phyloP scores from a whole-genome alignment of 208 protist genomes.

The Leishmania tarentolae region DNA sequence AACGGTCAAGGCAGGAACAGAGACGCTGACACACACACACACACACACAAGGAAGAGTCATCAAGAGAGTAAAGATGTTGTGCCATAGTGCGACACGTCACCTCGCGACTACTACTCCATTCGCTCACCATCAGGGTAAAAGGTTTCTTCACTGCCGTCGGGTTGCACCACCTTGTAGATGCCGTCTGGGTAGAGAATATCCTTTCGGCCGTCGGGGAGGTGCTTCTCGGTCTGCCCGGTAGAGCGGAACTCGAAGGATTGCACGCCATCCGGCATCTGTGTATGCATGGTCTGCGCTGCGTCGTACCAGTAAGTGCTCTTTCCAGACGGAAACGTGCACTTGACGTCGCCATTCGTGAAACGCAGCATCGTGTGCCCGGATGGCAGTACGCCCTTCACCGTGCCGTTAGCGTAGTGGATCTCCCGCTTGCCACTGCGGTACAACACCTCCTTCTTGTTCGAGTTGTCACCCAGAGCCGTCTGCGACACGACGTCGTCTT shows the following conservation, averaged over 20 bases:
- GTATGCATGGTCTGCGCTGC: conserved; percentile 92
- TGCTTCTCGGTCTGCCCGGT: conserved; percentile 92
- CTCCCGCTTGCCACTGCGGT: conserved; percentile 90
- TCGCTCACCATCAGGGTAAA: conserved; percentile 58
- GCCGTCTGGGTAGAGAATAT: conserved; percentile 94
- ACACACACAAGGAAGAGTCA: neutral
- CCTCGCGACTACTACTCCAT: conserved; percentile 24
- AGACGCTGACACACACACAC: neutral
- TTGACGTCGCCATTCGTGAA: conserved; percentile 95
- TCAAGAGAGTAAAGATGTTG: neutral
- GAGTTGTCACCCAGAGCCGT: conserved; percentile 77
- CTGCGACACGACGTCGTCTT: conserved; percentile 77
- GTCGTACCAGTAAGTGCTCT: conserved; percentile 94
- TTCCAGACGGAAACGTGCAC: conserved; percentile 86
- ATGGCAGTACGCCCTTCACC: conserved; percentile 85
- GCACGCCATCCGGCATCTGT: conserved; percentile 81
- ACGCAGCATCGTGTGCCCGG: conserved; percentile 78
- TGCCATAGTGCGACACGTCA: neutral
- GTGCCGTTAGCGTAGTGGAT: conserved; percentile 94
- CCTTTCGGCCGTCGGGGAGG: conserved; percentile 88
- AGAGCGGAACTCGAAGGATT: conserved; percentile 90
- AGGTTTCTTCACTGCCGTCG: conserved; percentile 85
- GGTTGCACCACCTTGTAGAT: conserved; percentile 86
- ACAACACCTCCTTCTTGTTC: conserved; percentile 89
- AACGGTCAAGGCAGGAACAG: neutral